phyloP scores from a whole-genome alignment of 2,329 filamentous ascomycete genomes.

The Knufia fluminis region DNA sequence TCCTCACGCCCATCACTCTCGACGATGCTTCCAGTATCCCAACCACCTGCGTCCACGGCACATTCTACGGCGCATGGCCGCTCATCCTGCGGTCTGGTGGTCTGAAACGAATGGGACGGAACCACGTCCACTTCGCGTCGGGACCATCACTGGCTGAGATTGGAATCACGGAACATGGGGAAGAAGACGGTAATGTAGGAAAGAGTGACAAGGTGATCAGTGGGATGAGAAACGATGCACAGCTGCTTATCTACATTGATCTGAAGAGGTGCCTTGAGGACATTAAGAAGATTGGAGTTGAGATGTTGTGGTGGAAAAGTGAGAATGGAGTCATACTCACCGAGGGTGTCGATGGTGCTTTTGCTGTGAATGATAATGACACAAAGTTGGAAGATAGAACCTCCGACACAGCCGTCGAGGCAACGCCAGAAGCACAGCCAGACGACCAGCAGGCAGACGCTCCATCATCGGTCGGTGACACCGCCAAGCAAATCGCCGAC shows the following conservation, averaged over 20 bases:
- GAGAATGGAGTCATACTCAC: conserved; percentile 66
- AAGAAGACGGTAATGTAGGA: conserved; percentile 10
- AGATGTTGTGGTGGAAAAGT: conserved; percentile 65
- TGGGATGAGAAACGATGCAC: conserved; percentile 70
- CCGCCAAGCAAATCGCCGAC: neutral
- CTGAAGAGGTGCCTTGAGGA: conserved; percentile 53
- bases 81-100: conserved; percentile 68
- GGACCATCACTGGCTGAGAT: conserved; percentile 49
- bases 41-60: conserved; percentile 69
- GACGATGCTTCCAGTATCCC: conserved; percentile 46
- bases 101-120: conserved; percentile 69
- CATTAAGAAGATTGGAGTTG: conserved; percentile 31
- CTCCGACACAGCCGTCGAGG: too few relatives aligned
- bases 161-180: conserved; percentile 22
- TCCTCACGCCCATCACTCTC: conserved; percentile 60
- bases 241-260: conserved; percentile 71
- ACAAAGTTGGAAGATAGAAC: neutral
- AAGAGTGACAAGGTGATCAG: conserved; percentile 49
- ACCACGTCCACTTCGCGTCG: conserved; percentile 82
- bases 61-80: conserved; percentile 72
- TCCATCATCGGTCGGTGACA: neutral
- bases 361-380: neutral
- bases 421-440: conserved; percentile 30
- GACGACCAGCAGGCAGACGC: neutral
- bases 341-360: conserved; percentile 37